phyloP scores from a whole-genome alignment of 306 rosid genomes.

The Cucurbita moschata region DNA sequence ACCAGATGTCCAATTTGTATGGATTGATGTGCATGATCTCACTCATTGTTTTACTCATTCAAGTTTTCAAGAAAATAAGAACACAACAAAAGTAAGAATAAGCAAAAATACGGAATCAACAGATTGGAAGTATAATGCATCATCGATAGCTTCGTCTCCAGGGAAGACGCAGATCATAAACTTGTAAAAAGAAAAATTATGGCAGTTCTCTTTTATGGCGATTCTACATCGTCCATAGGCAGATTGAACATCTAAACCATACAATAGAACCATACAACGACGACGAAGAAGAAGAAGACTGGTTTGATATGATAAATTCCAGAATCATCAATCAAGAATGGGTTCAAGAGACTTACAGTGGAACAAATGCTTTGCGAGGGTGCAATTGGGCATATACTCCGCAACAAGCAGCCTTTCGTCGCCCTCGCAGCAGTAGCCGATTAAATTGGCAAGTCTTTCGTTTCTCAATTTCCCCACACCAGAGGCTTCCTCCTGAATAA shows the following conservation, averaged over 20 bases:
- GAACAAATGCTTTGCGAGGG: slow-evolving; percentile 73
- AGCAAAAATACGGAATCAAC: not conserved
- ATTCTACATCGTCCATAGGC: not conserved
- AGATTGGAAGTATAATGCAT: not conserved
- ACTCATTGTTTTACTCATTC: not conserved
- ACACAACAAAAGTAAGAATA: too few species aligned
- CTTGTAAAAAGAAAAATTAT: not conserved
- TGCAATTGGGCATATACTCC: slow-evolving; percentile 65
- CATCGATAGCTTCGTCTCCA: not conserved
- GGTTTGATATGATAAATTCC: not conserved
- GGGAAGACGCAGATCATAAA: too few species aligned
- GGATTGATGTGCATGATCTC: not conserved
- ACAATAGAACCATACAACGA: not conserved
- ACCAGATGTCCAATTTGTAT: not conserved
- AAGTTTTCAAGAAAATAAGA: not conserved
- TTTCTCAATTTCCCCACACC: slow-evolving; percentile 59
- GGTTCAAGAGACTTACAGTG: slow-evolving; percentile 26
- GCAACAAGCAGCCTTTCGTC: slow-evolving; percentile 67
- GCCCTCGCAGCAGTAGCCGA: slow-evolving; percentile 73
- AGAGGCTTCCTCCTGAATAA: slow-evolving; percentile 49
- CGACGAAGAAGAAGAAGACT: not conserved
- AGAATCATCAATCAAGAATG: not conserved
- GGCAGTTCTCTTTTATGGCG: not conserved
- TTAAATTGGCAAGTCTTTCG: slow-evolving; percentile 57
- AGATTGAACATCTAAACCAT: not conserved